Conservation (phyloP, 2,329 filamentous ascomycete species). For the Coniochaeta sp. region DNA sequence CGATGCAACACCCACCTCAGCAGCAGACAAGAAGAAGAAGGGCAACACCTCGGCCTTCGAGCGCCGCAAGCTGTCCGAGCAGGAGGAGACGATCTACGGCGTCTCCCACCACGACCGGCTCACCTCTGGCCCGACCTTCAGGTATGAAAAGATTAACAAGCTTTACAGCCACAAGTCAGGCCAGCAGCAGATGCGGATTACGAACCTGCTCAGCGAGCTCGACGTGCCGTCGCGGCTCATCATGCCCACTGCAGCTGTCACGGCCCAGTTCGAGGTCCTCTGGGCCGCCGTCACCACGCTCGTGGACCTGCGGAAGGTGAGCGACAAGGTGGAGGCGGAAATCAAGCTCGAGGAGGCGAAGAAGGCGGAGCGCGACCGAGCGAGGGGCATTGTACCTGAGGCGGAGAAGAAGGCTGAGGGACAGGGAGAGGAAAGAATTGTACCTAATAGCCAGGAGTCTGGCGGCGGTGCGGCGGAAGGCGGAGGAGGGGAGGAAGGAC, state of each 20-base stretch:
- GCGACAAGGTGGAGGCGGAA: constrained; percentile 70
- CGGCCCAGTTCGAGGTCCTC: constrained; percentile 64
- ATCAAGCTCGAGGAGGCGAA: constrained; percentile 54
- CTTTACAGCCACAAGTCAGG: constrained; percentile 70
- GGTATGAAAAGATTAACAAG: constrained; percentile 75
- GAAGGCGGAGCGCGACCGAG: constrained; percentile 44
- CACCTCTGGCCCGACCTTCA: constrained; percentile 80
- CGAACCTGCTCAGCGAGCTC: constrained; percentile 63
- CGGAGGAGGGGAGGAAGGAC: background rate
- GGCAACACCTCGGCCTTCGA: constrained; percentile 40
- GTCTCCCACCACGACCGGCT: constrained; percentile 81
- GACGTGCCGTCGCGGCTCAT: constrained; percentile 63
- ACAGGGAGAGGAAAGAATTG: constrained; percentile 3
- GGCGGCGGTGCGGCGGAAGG: background rate
- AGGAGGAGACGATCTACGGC: constrained; percentile 75
- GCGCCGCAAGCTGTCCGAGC: constrained; percentile 63
- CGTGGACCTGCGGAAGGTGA: constrained; percentile 66
- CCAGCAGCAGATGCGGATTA: constrained; percentile 69
- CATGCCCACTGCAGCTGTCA: constrained; percentile 67
- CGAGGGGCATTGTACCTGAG: constrained; percentile 7
- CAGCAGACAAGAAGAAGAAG: constrained; percentile 42
- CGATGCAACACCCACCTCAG: constrained; percentile 18
- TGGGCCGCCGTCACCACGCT: constrained; percentile 61
- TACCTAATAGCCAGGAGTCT: constrained; percentile 6
- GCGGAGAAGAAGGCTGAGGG: constrained; percentile 8